A percentile compares a stretch with the other conserved stretches of the same genome.
These are phyloP conservation scores for Fusarium domesticum DNA, from an alignment of 2,329 filamentous ascomycete species.

Conservation along the genomic window DNA sequence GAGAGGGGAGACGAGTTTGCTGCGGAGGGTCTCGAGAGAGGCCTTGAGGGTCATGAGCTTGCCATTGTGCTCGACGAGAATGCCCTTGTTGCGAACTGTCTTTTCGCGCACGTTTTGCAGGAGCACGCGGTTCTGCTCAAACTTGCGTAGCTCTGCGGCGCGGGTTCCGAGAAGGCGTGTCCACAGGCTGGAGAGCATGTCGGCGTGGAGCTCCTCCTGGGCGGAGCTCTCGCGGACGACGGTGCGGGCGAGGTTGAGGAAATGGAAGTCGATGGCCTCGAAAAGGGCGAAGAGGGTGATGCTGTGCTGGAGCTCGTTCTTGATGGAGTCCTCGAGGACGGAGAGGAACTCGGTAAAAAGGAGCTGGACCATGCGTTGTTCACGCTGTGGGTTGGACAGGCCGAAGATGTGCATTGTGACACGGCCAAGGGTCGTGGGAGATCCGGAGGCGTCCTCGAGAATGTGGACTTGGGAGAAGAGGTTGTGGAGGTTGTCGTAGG, in stretches of 20 bases:
- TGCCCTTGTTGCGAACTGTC: slow-evolving; percentile 82
- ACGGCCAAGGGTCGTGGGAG: slow-evolving; percentile 66
- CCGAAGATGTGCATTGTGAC: slow-evolving; percentile 74
- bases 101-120: slow-evolving; percentile 75
- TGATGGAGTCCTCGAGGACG: slow-evolving; percentile 85
- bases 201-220: slow-evolving; percentile 76
- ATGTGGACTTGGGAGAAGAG: slow-evolving; percentile 64
- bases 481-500: slow-evolving; percentile 81
- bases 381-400: slow-evolving; percentile 75
- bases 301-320: slow-evolving; percentile 76
- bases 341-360: slow-evolving; percentile 82
- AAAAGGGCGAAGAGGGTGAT: slow-evolving; percentile 84
- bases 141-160: slow-evolving; percentile 75
- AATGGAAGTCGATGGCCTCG: slow-evolving; percentile 85
- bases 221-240: slow-evolving; percentile 79
- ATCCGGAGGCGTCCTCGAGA: slow-evolving; percentile 51
- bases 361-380: slow-evolving; percentile 74
- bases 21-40: slow-evolving; percentile 78
- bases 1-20: slow-evolving; percentile 80
- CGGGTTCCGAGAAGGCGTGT: slow-evolving; percentile 77
- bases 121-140: slow-evolving; percentile 82
- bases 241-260: slow-evolving; percentile 80
- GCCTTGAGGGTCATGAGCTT: slow-evolving; percentile 80
- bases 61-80: slow-evolving; percentile 82
- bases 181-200: slow-evolving; percentile 83